Conservation (phyloP, 768 basidiomycete genomes). For the Auricularia cornea region DNA sequence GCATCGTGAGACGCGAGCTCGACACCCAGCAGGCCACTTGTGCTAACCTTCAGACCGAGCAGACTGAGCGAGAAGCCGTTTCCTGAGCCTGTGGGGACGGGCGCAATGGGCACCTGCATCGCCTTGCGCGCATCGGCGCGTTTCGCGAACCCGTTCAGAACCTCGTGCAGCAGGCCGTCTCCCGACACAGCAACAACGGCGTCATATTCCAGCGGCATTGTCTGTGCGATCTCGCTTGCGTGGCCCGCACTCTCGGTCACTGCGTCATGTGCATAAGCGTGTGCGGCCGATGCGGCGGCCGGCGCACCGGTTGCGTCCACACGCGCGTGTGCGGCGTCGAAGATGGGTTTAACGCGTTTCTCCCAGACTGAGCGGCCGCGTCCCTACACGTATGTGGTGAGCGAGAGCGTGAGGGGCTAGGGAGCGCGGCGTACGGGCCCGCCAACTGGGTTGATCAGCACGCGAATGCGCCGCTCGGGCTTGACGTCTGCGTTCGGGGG, state of each 20-base stretch:
- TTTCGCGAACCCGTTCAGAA: conserved; percentile 72
- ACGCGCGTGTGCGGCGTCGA: conserved; percentile 55
- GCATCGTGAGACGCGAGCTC: not conserved
- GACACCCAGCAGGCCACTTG: conserved; percentile 1
- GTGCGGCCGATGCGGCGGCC: not conserved
- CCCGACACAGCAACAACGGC: conserved; percentile 72
- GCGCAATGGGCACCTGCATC: conserved; percentile 60
- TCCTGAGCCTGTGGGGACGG: conserved; percentile 76
- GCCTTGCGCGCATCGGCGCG: conserved; percentile 53
- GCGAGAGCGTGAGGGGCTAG: not conserved
- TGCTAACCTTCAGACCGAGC: conserved; percentile 52
- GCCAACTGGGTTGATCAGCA: conserved; percentile 73
- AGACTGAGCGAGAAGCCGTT: conserved; percentile 71
- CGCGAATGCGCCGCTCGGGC: conserved; percentile 47
- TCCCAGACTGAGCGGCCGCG: conserved; percentile 47
- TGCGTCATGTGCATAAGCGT: conserved; percentile 21
- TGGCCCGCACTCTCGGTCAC: conserved; percentile 59
- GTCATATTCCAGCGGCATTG: conserved; percentile 53
- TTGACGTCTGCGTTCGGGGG: conserved; percentile 45
- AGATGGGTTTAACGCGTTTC: conserved; percentile 59
- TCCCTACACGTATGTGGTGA: conserved; percentile 36
- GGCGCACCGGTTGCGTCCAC: conserved; percentile 56
- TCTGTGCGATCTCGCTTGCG: conserved; percentile 54
- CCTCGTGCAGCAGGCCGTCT: conserved; percentile 77
- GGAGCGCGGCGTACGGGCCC: conserved; percentile 47